Conservation (phyloP, 2,329 filamentous ascomycete genomes). For the Alternaria gaisen region DNA sequence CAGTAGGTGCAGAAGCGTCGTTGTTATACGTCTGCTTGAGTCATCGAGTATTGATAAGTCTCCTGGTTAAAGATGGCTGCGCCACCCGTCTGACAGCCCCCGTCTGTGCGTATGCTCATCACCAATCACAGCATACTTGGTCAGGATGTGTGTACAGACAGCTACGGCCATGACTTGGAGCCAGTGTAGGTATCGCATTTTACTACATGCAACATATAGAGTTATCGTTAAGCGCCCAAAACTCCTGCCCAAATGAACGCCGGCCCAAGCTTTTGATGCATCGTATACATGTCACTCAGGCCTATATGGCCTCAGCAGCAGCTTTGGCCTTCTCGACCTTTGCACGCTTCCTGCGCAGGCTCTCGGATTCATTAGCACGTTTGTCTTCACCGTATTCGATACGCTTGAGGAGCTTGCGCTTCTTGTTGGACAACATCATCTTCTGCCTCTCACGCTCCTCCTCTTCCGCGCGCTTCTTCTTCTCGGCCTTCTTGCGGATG, state of each 20-base stretch:
- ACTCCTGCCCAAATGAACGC: constrained; percentile 27
- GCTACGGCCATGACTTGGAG: constrained; percentile 4
- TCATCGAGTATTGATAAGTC: background rate
- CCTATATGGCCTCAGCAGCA: constrained; percentile 40
- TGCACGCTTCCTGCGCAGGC: constrained; percentile 86
- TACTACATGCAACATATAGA: constrained; percentile 12
- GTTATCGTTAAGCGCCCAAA: constrained; percentile 16
- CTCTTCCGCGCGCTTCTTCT: constrained; percentile 70
- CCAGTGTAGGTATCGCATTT: constrained; percentile 7
- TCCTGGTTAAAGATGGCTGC: background rate
- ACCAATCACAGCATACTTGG: background rate
- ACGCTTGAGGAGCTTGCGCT: constrained; percentile 96
- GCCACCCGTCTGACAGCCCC: constrained; percentile 5
- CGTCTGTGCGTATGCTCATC: background rate
- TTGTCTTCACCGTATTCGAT: constrained; percentile 96
- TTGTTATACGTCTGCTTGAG: constrained; percentile 4
- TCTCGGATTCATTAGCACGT: constrained; percentile 88
- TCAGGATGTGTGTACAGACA: background rate
- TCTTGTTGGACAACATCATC: constrained; percentile 98
- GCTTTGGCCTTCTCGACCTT: constrained; percentile 74
- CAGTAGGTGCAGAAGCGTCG: background rate
- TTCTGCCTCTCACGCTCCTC: constrained; percentile 93
- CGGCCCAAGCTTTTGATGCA: constrained; percentile 23
- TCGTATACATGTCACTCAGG: constrained; percentile 7
- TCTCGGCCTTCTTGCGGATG: constrained; percentile 72